Evolutionary conservation across 306 rosid genomes (phyloP).

Genomic region (Albizia julibrissin): DNA sequence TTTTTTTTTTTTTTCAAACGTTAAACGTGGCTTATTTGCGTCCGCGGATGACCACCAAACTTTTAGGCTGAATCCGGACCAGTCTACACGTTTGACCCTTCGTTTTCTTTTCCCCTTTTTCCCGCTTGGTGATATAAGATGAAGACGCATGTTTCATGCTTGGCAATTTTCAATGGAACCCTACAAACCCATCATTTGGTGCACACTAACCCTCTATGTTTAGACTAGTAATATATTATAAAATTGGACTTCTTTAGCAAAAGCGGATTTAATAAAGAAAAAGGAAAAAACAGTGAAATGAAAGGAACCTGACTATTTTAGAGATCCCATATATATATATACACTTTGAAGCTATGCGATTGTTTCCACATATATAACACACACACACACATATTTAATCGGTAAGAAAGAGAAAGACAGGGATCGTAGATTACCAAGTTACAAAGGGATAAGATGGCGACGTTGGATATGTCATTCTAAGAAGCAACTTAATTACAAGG

Average conservation of each 20-base stretch:
- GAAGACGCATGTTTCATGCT: conserved; percentile 36
- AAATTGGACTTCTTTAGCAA: conserved; percentile 15
- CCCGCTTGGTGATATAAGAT: conserved; percentile 26
- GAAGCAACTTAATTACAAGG: conserved; percentile 34
- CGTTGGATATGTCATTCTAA: conserved; percentile 43
- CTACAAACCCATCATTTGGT: conserved; percentile 38
- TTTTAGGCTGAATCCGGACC: conserved; percentile 35
- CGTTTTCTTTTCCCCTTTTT: background rate
- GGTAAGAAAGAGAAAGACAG: conserved; percentile 24
- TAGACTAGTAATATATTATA: background rate
- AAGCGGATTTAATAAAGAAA: background rate
- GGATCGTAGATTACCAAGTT: conserved; percentile 34
- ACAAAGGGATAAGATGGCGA: conserved; percentile 52
- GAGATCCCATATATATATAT: background rate
- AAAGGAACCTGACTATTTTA: conserved; percentile 39
- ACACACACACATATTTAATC: background rate
- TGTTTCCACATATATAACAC: conserved; percentile 12
- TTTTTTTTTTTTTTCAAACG: background rate
- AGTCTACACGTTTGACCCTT: conserved; percentile 37
- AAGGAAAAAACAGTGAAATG: background rate
- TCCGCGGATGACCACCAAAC: conserved; percentile 41
- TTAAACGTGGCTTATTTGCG: conserved; percentile 44
- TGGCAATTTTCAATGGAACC: conserved; percentile 28
- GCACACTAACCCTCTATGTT: conserved; percentile 29
- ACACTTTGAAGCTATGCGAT: conserved; percentile 23